Percentiles rank a stretch among this genome's conserved stretches.
Conservation (phyloP, 768 basidiomycete species). For the Leccinum arenicola region DNA sequence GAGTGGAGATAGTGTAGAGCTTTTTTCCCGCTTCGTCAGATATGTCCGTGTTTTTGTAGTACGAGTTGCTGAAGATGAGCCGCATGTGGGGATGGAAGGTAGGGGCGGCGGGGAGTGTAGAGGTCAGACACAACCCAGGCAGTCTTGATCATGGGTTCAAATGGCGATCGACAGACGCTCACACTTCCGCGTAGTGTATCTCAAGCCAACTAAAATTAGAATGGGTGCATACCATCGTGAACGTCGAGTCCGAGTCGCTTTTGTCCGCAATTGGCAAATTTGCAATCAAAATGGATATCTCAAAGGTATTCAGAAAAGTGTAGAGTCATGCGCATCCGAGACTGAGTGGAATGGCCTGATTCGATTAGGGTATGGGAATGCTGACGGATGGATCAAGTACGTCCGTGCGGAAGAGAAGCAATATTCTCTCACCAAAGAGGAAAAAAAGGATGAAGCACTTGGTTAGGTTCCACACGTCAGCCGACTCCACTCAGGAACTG, state of each 20-base stretch:
- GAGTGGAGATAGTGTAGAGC: slow-evolving; percentile 19
- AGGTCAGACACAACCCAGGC: background rate
- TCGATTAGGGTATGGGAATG: background rate
- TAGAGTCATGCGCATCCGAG: background rate
- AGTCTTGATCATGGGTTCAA: background rate
- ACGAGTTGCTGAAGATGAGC: slow-evolving; percentile 15
- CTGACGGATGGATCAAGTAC: background rate
- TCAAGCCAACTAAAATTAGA: slow-evolving; percentile 11
- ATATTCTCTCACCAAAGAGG: background rate
- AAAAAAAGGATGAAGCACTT: background rate
- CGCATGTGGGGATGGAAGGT: slow-evolving; percentile 2
- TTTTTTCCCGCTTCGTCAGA: slow-evolving; percentile 17
- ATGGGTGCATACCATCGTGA: background rate
- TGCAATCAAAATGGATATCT: background rate
- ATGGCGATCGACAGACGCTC: background rate
- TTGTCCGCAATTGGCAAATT: background rate
- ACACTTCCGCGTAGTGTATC: slow-evolving; percentile 2
- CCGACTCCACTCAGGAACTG: background rate
- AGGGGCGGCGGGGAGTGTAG: background rate
- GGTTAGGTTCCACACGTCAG: background rate
- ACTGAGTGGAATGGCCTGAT: background rate
- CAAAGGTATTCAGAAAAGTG: background rate
- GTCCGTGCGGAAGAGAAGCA: background rate
- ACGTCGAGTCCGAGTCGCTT: background rate
- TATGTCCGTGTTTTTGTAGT: slow-evolving; percentile 19